Evolutionary conservation across 148 eudicot species (phyloP), one percentile per base, ranked within the genome.

Genomic region (Heliamphora exappendiculata): DNA sequence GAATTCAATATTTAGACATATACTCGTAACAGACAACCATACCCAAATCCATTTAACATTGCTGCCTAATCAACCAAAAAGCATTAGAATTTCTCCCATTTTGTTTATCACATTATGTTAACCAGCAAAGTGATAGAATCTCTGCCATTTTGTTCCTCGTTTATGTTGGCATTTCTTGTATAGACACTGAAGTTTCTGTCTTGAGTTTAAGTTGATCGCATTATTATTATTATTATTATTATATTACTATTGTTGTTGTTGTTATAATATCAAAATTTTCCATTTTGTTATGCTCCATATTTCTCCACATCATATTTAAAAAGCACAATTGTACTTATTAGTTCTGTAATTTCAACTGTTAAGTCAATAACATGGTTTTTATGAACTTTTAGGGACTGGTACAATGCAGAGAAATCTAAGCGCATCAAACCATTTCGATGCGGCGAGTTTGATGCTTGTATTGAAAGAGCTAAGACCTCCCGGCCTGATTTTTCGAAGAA

Each of bases 361-460:
- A 5, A n/a, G 28, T 20, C 14, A 70, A 71, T 51, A 64, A 36
- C 55, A 73, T 36, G 67, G 47, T 74, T 54, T 53, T 74, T 64
- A 47, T 41, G 51, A 17, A 75, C 44, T 59, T 58, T 5, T 72
- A 85, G 88, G 80, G 81, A 67, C n/a, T 82, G 83, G 85, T 80
- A 68, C 80, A 80, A 79, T 72, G 59, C 75, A 73, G 78, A 85
- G 78, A 75, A 77, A 42, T 80, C 79, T 12, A 74, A 37, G 51
- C 77, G 75, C 19, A 55, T 81, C 47, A 84, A 82, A 80, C 65
- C 82, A 68, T 85, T 79, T 67, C 71, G 82, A 55, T 68, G 82
- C 67, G 73, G 75, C 42, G 85, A 82, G 74, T 82, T 82, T 54
- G 74, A 74, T 62, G 79, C 71, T 51, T 80, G 75, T 26, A 77